Evolutionary conservation across 108 stramenopile genomes (phyloP), one percentile per base, ranked within the genome.

Genomic region (Nitzschia inconspicua): DNA sequence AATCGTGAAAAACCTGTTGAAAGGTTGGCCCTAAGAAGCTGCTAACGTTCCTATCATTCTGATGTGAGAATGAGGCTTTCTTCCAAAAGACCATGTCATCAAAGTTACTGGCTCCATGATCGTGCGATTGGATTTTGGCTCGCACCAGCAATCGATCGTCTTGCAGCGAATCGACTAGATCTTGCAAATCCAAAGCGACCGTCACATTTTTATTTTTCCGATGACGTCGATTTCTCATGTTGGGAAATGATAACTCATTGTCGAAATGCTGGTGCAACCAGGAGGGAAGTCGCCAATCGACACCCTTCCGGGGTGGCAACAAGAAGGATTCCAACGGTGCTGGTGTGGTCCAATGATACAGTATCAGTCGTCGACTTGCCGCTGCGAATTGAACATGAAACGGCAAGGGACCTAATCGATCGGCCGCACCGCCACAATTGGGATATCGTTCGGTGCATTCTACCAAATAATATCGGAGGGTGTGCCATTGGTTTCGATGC

Each of bases 401-500:
- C 1, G 68, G 69, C 9, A 76, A 13, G 2, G 68, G 63, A 9
- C 53, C 57, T 22, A 76, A 28, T 1, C 75, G 68, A 39, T 76
- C 75, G 0, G 75, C 56, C 2, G 68, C 52, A 16, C 75, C 75
- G 27, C 75, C 75, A 42, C 73, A 75, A 34, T 57, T 20, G 4
- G 11, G 18, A 32, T 42, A 66, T 14, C n/a, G 46, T 1, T n/a
- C 31, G 8, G 40, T 36, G 34, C 75, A 70, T 56, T 60, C 39
- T 19, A 76, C 16, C 64, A 50, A 37, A 47, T 66, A 70, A 8
- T 58, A 39, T 8, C 19, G 16, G 7, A 40, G 25, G 0, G 29
- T 16, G 24, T 50, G 16, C 43, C 41, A 48, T 11, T 22, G 22
- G 30, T 47, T 40, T 18, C 47, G 51, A 25, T 66, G 25, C 23